These are phyloP conservation scores for Vanderwaltozyma tropicalis DNA, from an alignment of 805 yeast species.

Conservation along the genomic window DNA sequence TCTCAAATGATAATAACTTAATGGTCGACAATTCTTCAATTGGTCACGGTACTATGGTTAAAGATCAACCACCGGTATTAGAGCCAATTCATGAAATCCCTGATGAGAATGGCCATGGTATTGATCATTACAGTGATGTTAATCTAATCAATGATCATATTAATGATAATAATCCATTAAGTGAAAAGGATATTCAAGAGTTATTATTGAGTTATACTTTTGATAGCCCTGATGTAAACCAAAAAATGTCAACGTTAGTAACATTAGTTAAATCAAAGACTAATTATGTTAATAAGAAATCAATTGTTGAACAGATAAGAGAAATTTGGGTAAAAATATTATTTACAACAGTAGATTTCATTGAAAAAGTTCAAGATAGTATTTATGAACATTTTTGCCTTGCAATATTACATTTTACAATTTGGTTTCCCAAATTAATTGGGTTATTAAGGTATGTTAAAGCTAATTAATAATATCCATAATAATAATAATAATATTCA, in stretches of 20 bases:
- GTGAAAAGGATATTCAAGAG: constrained; percentile 10
- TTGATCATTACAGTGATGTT: constrained; percentile 4
- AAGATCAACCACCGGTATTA: background rate
- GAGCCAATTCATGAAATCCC: constrained; percentile 12
- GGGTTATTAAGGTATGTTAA: constrained; percentile 15
- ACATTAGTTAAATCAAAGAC: background rate
- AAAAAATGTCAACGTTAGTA: background rate
- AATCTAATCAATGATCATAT: no score
- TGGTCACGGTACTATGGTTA: background rate
- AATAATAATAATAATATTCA: no score
- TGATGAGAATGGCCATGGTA: constrained; percentile 3
- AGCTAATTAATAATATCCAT: no score
- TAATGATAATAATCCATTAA: no score
- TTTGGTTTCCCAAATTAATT: constrained; percentile 13
- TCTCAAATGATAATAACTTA: no score
- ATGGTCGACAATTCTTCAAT: background rate
- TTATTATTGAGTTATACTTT: constrained; percentile 4
- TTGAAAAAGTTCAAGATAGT: constrained; percentile 12
- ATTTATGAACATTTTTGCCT: constrained; percentile 18
- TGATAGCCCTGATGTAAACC: constrained; percentile 2
- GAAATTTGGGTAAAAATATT: constrained; percentile 7
- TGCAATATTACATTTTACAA: constrained; percentile 12
- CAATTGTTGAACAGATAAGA: background rate
- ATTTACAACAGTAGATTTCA: constrained; percentile 4
- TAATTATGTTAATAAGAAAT: constrained; percentile 1